Percentiles rank a stretch among this genome's conserved stretches.
phyloP scores from a whole-genome alignment of 768 basidiomycete species.

The Agrocybe praecox region DNA sequence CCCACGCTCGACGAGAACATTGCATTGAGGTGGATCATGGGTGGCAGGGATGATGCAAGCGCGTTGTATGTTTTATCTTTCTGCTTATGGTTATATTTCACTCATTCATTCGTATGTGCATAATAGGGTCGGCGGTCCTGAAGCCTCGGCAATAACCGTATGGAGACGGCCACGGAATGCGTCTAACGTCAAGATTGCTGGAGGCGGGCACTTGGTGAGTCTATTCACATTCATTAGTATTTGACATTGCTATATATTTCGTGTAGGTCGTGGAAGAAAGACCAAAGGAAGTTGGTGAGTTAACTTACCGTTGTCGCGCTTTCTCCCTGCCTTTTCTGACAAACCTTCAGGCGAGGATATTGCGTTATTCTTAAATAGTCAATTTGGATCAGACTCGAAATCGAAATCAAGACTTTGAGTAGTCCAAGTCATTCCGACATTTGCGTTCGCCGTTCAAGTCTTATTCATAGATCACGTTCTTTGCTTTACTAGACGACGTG shows the following conservation, averaged over 20 bases:
- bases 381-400: conserved; percentile 1
- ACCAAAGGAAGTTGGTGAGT: conserved; percentile 24
- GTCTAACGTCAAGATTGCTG: conserved; percentile 26
- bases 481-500: background rate
- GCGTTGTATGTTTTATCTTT: conserved; percentile 14
- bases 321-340: background rate
- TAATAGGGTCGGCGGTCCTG: conserved; percentile 24
- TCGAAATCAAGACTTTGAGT: background rate
- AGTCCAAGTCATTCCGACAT: background rate
- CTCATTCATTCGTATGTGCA: background rate
- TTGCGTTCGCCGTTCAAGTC: background rate
- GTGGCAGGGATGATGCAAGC: conserved; percentile 23
- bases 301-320: background rate
- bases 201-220: conserved; percentile 26
- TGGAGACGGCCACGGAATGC: conserved; percentile 25
- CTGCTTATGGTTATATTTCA: background rate
- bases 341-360: conserved; percentile 19
- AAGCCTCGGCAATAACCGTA: conserved; percentile 18
- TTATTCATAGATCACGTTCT: background rate
- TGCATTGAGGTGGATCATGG: conserved; percentile 28
- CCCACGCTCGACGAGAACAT: conserved; percentile 25
- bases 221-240: background rate
- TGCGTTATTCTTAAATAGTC: conserved; percentile 15
- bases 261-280: conserved; percentile 26
- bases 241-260: background rate